phyloP scores from a whole-genome alignment of 148 eudicot species.

The Bassia scoparia region DNA sequence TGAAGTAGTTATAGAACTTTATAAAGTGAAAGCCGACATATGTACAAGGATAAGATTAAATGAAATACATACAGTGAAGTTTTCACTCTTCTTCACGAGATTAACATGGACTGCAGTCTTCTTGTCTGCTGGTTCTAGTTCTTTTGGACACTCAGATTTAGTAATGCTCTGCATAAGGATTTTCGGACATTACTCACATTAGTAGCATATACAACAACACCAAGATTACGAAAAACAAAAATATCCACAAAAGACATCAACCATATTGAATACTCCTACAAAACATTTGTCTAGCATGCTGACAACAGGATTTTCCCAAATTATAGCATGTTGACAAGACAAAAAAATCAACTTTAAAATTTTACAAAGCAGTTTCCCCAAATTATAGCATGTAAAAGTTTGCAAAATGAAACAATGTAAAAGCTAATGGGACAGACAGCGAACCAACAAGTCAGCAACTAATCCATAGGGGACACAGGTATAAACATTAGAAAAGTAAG shows the following conservation, averaged over 20 bases:
- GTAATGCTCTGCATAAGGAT: constrained; percentile 55
- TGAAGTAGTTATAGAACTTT: constrained; percentile 5
- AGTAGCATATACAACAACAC: not conserved
- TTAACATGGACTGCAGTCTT: constrained; percentile 50
- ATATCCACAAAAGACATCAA: not conserved
- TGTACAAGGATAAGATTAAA: not conserved
- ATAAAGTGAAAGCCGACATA: not conserved
- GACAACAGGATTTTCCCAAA: not conserved
- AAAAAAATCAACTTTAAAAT: no score
- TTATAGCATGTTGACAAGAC: not conserved
- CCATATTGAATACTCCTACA: not conserved
- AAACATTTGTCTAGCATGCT: not conserved
- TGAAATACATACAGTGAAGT: constrained; percentile 46
- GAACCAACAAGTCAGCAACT: not conserved
- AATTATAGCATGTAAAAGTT: not conserved
- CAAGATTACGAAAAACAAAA: not conserved
- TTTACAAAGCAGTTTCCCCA: no score
- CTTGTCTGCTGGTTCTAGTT: constrained; percentile 59
- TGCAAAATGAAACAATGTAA: no score
- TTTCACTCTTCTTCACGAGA: constrained; percentile 54
- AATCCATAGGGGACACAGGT: not conserved
- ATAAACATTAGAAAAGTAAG: no score
- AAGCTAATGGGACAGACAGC: not conserved
- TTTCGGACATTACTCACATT: not conserved
- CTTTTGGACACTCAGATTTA: constrained; percentile 72